Evolutionary conservation across 2,329 filamentous ascomycete genomes (phyloP), one percentile per base, ranked within the genome.

Genomic region (Colletotrichum cereale): DNA sequence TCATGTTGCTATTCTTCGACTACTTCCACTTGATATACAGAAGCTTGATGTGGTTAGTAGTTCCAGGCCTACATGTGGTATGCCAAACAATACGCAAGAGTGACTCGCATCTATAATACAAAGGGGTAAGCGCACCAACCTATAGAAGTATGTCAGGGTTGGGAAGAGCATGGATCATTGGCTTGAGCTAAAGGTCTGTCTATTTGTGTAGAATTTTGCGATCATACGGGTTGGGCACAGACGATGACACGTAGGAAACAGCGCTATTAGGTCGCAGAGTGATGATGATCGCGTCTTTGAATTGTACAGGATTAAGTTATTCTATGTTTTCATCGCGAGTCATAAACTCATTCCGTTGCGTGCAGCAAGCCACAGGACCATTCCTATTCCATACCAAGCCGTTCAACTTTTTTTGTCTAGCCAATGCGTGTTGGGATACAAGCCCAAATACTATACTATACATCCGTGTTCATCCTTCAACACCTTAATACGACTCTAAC

Each of bases 401-500:
- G 38, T 34, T 2, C 14, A 34, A 3, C 12, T 11, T 44, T 4
- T 66, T 67, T 67, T 67, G 26, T 62, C 64, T 67, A 67, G 24
- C 31, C 38, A 24, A 38, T 55, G 38, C 36, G 21, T 21, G 26
- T 24, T 34, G n/a, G 3, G 21, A 44, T 14, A 31, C 5, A 60
- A 60, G 10, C 38, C 34, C 21, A n/a, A 44, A 42, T 29, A 21
- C 4, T 11, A 2, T 47, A 62, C 7, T 62, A 3, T 67, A 67
- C 64, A 67, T 47, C 5, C 29, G n/a, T 24, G 12, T 26, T 31
- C 53, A 5, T 16, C 14, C 16, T 5, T 24, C 24, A 6, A 24
- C 11, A 31, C 18, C 38, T 31, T 44, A 8, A 6, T 1, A 16
- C 18, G 1, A 21, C 6, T 26, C 4, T 16, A 4, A 14, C 36